Conservation (phyloP, 305 asterid species). For the Nicotiana rustica region DNA sequence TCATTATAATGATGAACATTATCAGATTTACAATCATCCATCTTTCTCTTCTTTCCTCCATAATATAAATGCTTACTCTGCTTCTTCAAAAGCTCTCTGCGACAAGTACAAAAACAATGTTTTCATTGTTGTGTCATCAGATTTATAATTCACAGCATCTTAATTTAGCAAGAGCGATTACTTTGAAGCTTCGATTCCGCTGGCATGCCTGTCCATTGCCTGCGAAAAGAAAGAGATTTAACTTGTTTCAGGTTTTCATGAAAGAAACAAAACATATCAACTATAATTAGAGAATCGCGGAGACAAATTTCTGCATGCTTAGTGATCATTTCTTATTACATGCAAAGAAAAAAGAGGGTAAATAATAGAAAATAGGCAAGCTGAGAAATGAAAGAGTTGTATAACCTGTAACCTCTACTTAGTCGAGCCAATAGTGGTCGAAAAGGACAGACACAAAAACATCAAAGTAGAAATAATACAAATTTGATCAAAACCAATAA, state of each 20-base stretch:
- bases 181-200: constrained; percentile 32
- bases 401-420: no score
- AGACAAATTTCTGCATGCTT: constrained; percentile 19
- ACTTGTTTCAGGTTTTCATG: constrained; percentile 24
- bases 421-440: not conserved
- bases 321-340: not conserved
- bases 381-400: no score
- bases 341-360: constrained; percentile 12
- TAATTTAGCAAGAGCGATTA: constrained; percentile 33
- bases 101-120: constrained; percentile 26
- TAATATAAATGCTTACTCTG: constrained; percentile 8
- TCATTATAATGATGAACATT: constrained; percentile 31
- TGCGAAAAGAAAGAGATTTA: constrained; percentile 32
- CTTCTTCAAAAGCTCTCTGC: constrained; percentile 34
- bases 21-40: constrained; percentile 26
- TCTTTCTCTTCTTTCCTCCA: constrained; percentile 41
- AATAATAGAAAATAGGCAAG: constrained; percentile 15
- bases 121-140: constrained; percentile 18
- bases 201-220: constrained; percentile 28
- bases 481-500: constrained; percentile 23
- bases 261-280: constrained; percentile 8
- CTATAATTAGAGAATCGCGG: not conserved
- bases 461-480: not conserved
- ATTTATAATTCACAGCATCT: constrained; percentile 19
- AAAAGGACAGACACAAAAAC: not conserved